phyloP scores from a whole-genome alignment of 768 basidiomycete genomes.

The Hypholoma sublateritium region DNA sequence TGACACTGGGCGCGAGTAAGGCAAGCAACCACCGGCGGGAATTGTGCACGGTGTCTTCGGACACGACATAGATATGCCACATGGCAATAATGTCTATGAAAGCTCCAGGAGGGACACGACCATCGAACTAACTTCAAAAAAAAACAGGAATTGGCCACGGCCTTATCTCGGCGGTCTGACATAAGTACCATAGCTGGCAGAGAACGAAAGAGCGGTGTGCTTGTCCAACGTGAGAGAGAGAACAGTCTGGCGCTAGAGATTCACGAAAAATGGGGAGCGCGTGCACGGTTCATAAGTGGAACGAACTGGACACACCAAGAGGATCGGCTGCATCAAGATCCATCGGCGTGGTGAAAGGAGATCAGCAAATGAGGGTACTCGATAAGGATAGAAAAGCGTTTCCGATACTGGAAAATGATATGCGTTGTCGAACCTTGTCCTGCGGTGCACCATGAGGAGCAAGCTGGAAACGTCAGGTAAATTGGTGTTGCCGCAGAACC shows the following conservation, averaged over 20 bases:
- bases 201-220: slow-evolving; percentile 20
- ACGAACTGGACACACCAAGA: slow-evolving; percentile 3
- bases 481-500: background rate
- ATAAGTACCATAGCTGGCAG: slow-evolving; percentile 7
- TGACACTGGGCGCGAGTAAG: background rate
- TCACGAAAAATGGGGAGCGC: slow-evolving; percentile 1
- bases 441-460: background rate
- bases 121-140: slow-evolving; percentile 2
- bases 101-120: background rate
- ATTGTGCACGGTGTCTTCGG: slow-evolving; percentile 18
- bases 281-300: slow-evolving; percentile 6
- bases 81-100: slow-evolving; percentile 17
- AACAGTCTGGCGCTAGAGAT: background rate
- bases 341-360: slow-evolving; percentile 4
- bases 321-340: slow-evolving; percentile 11
- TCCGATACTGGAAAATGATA: slow-evolving; percentile 4
- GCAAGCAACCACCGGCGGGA: slow-evolving; percentile 9
- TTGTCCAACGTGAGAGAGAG: slow-evolving; percentile 14
- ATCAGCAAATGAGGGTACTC: slow-evolving; percentile 7
- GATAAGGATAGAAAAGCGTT: slow-evolving; percentile 15
- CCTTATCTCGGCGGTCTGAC: slow-evolving; percentile 17
- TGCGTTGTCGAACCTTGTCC: background rate
- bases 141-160: slow-evolving; percentile 15
- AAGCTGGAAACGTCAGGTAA: background rate
- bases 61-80: slow-evolving; percentile 12